Evolutionary conservation across 208 protist species (phyloP).

Genomic region (Leishmania mexicana): DNA sequence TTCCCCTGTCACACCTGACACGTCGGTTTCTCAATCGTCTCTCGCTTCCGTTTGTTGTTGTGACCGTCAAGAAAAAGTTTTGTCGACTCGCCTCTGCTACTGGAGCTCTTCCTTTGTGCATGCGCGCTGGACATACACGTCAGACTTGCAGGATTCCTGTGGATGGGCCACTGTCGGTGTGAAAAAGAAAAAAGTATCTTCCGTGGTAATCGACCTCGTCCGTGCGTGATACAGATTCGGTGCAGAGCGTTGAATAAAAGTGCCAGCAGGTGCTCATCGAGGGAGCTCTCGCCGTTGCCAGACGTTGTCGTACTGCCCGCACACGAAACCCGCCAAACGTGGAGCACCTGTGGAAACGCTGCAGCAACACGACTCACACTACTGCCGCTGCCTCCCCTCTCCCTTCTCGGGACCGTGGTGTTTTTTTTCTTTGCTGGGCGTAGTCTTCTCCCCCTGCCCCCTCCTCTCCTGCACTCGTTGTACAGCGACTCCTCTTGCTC

Average conservation of each 20-base stretch:
- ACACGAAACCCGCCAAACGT: neutral
- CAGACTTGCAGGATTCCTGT: neutral
- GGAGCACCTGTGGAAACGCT: neutral
- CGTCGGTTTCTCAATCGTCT: neutral
- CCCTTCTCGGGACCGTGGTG: neutral
- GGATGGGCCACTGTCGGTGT: neutral
- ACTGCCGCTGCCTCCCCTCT: neutral
- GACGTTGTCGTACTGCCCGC: neutral
- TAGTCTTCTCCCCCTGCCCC: neutral
- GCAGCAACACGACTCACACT: neutral
- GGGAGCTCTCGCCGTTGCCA: neutral
- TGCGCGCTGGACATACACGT: neutral
- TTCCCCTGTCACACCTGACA: neutral
- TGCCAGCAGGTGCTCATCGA: neutral
- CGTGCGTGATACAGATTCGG: neutral
- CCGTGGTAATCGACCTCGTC: neutral
- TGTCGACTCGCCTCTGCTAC: neutral
- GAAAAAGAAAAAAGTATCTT: neutral
- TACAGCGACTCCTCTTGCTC: neutral
- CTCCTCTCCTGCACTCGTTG: neutral
- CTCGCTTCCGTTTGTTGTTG: neutral
- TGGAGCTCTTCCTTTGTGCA: neutral
- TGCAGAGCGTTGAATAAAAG: neutral
- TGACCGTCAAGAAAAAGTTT: neutral
- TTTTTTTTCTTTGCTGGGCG: neutral